Evolutionary conservation across 2,329 filamentous ascomycete species (phyloP).

Genomic region (Penicillium griseofulvum): DNA sequence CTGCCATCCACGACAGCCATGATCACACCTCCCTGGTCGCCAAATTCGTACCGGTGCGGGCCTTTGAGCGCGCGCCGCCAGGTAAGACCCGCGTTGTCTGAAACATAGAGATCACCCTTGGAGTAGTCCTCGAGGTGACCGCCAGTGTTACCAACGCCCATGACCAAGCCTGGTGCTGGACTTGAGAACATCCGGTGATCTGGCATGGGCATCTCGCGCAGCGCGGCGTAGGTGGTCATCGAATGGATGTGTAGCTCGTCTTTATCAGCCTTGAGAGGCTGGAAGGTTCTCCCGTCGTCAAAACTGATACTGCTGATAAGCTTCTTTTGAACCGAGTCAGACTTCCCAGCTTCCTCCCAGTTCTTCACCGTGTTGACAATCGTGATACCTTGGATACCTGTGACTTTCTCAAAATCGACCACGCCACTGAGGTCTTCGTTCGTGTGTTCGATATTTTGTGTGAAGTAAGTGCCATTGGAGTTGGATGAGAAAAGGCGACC

Average conservation of each 20-base stretch:
- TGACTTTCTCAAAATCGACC: slow-evolving; percentile 94
- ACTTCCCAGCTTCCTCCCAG: slow-evolving; percentile 67
- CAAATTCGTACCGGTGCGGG: slow-evolving; percentile 94
- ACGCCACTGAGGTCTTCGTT: slow-evolving; percentile 74
- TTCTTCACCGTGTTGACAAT: slow-evolving; percentile 89
- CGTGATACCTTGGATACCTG: slow-evolving; percentile 87
- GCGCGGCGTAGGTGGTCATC: slow-evolving; percentile 62
- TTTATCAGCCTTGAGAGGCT: slow-evolving; percentile 65
- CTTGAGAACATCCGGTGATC: slow-evolving; percentile 84
- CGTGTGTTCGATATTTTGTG: slow-evolving; percentile 84
- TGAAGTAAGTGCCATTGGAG: slow-evolving; percentile 95
- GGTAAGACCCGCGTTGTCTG: slow-evolving; percentile 82
- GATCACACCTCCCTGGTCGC: slow-evolving; percentile 85
- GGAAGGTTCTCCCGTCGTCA: slow-evolving; percentile 87
- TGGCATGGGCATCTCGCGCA: slow-evolving; percentile 61
- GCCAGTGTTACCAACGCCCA: slow-evolving; percentile 91
- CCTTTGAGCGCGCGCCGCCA: slow-evolving; percentile 74
- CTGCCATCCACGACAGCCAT: slow-evolving; percentile 72
- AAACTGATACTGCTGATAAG: slow-evolving; percentile 83
- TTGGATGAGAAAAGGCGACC: slow-evolving; percentile 93
- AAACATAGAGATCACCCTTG: slow-evolving; percentile 80
- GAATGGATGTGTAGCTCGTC: slow-evolving; percentile 83
- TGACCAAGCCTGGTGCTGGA: slow-evolving; percentile 85
- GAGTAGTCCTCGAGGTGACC: slow-evolving; percentile 66
- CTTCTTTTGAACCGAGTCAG: slow-evolving; percentile 58